phyloP scores from a whole-genome alignment of 192 early-diverging fungal species.

The Podila verticillata region DNA sequence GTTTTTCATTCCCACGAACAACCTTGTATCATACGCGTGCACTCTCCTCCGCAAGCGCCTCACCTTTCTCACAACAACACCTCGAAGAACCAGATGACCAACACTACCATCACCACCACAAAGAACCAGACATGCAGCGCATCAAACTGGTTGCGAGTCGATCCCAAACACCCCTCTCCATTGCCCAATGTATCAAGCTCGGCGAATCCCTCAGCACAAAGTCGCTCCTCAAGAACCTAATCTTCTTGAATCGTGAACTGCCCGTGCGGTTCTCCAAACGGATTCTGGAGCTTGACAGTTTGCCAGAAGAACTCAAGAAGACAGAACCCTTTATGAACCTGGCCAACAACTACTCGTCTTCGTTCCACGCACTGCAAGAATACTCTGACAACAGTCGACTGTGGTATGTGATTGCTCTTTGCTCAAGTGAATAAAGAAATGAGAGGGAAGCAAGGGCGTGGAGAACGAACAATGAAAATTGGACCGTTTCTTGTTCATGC shows the following conservation, averaged over 20 bases:
- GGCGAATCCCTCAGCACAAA: conserved; percentile 32
- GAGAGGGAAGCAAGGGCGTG: no score
- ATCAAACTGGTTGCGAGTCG: conserved; percentile 33
- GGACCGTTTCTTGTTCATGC: not conserved
- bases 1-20: no score
- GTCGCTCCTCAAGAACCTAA: conserved; percentile 39
- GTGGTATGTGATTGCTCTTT: conserved; percentile 7
- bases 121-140: conserved; percentile 9
- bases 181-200: conserved; percentile 34
- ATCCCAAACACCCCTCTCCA: conserved; percentile 36
- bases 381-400: conserved; percentile 39
- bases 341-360: conserved; percentile 28
- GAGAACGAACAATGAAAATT: not conserved
- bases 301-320: conserved; percentile 24
- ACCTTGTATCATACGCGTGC: no score
- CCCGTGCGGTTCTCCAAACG: conserved; percentile 41
- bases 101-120: not conserved
- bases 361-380: conserved; percentile 25
- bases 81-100: not conserved
- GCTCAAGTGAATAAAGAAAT: not conserved
- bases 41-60: no score
- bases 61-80: not conserved
- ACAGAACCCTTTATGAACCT: conserved; percentile 40
- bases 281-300: conserved; percentile 23
- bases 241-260: conserved; percentile 37